Evolutionary conservation across 1,284 basidiomycete species (phyloP).

Genomic region (Puccinia triticina): DNA sequence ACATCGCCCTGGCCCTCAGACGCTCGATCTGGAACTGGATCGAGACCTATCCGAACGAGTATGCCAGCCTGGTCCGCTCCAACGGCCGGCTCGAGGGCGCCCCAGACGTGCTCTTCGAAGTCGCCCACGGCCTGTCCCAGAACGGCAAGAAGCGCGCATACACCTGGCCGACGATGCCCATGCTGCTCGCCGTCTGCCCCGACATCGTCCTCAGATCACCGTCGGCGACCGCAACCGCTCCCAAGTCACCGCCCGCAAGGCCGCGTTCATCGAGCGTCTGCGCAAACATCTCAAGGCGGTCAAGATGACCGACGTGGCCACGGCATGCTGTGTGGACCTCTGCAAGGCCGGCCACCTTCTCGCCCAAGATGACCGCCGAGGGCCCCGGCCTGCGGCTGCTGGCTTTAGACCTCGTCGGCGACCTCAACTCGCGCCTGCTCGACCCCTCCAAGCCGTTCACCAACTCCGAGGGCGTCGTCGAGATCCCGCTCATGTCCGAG

Average conservation of each 20-base stretch:
- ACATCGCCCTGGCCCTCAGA: slow-evolving; percentile 74
- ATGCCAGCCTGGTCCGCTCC: slow-evolving; percentile 69
- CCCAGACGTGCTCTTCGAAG: slow-evolving; percentile 60
- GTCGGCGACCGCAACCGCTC: slow-evolving; percentile 62
- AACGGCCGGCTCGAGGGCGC: slow-evolving; percentile 58
- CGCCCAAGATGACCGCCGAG: slow-evolving; percentile 65
- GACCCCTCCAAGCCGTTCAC: slow-evolving; percentile 55
- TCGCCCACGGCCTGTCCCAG: slow-evolving; percentile 58
- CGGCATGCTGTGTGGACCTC: slow-evolving; percentile 78
- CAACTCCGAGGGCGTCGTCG: slow-evolving; percentile 55
- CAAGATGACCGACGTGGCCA: slow-evolving; percentile 67
- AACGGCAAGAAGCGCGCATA: slow-evolving; percentile 66
- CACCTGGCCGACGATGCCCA: slow-evolving; percentile 78
- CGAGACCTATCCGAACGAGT: slow-evolving; percentile 77
- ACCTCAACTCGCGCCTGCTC: slow-evolving; percentile 53
- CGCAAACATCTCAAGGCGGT: slow-evolving; percentile 56
- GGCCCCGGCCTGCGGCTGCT: slow-evolving; percentile 69
- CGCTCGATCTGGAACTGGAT: slow-evolving; percentile 92
- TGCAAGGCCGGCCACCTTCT: slow-evolving; percentile 76
- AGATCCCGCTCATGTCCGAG: slow-evolving; percentile 57
- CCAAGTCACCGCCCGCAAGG: slow-evolving; percentile 55
- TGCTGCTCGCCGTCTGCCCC: slow-evolving; percentile 75
- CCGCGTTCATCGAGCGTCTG: slow-evolving; percentile 53
- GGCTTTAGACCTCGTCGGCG: slow-evolving; percentile 69
- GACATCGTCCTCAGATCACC: slow-evolving; percentile 68